Base-by-base conservation (phyloP, 116 monocot genomes). In the Trichopus zeylanicus region DNA sequence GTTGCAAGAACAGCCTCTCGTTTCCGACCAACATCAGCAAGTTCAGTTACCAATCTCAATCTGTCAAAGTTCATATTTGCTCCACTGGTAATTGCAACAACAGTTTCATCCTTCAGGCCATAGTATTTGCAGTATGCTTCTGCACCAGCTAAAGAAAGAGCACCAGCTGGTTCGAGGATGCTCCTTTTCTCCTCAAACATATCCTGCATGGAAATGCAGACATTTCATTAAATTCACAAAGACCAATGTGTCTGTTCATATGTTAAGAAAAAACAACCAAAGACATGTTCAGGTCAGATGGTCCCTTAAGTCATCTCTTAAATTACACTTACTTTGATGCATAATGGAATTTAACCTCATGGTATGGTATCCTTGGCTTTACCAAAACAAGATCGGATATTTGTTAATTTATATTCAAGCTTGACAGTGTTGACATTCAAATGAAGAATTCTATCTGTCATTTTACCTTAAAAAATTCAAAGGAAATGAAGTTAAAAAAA, bases 121-220 rank as follows among this genome's bases (percentile, higher is more conserved):
- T 93, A 93, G 65, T 82, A 93, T 29, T 80, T 85, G 82, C 93
- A 93, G 65, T 93, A 93, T 46, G 93, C 93, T 71, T 88, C 88
- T 32, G 88, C 88, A 13, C 93, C 93, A 32, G 93, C 88, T 46
- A 93, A 62, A 16, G 93, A 68, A 34, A 93, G 85, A 19, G 88
- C 93, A 75, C 93, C 93, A 39, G 93, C 88, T 46, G 93, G 88
- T 56, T 93, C 88, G 16, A 93, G 57, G 57, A 93, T 93, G 75
- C 85, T 93, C 60, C 88, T 85, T 74, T 93, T 93, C 73, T 88
- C 93, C 70, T 93, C 93, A 78, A 82, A 93, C 93, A 93, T 93
- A 63, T 93, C 85, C 93, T 93, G 59, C 59, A 67, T 49, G 30
- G 22, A 37, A 51, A 6, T 42, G 31, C 24, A 55, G 53, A 38